Conservation (phyloP, 176 grass and related monocot species). For the Olyra latifolia region DNA sequence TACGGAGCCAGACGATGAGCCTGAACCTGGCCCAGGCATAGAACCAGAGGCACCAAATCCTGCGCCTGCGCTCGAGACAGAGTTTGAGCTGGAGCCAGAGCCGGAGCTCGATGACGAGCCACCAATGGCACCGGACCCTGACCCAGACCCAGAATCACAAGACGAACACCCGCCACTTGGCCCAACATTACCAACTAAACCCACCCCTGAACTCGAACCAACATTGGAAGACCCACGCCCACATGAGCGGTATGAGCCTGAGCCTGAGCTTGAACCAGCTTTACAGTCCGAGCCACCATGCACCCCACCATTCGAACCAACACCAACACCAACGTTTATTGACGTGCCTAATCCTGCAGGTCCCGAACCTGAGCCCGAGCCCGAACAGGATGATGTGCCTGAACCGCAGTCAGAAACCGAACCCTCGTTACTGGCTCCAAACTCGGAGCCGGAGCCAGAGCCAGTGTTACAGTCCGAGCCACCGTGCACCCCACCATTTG, state of each 20-base stretch:
- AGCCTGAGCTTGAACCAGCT: constrained; percentile 15
- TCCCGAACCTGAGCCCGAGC: constrained; percentile 13
- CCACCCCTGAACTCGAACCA: constrained; percentile 5
- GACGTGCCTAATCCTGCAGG: constrained; percentile 26
- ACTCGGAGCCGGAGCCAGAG: not conserved
- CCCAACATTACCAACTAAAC: not conserved
- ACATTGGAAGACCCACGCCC: not conserved
- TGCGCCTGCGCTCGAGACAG: not conserved
- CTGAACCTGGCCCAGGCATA: not conserved
- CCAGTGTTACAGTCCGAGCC: constrained; percentile 29
- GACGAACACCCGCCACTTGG: constrained; percentile 11
- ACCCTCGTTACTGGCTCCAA: constrained; percentile 21
- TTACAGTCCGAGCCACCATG: constrained; percentile 19
- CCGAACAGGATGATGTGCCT: constrained; percentile 30
- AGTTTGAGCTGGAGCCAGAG: constrained; percentile 3
- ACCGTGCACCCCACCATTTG: constrained; percentile 21
- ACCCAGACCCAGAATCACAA: constrained; percentile 1
- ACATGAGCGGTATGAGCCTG: constrained; percentile 12
- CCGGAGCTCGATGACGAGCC: constrained; percentile 13
- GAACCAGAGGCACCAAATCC: constrained; percentile 18
- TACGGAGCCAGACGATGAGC: not conserved
- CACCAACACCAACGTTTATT: constrained; percentile 9
- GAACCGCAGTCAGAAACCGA: constrained; percentile 35
- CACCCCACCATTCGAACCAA: constrained; percentile 22
- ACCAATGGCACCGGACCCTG: not conserved